Evolutionary conservation across 345 rosid species (phyloP), one percentile per base, ranked within the genome.

Genomic region (Acer negundo): DNA sequence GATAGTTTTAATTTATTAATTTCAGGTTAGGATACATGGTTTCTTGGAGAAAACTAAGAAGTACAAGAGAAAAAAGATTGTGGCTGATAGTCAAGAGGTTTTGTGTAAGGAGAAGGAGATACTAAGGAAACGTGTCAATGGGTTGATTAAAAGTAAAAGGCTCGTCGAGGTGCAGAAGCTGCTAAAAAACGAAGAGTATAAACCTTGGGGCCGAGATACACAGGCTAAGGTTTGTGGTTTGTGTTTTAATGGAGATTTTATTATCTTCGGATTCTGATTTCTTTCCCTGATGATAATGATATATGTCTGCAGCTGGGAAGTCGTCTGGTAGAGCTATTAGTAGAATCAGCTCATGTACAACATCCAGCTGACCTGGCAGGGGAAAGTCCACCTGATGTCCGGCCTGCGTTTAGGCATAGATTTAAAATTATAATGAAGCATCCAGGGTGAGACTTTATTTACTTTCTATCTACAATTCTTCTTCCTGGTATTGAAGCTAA

Each of bases 191-290:
- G 96, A 91, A 77, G 94, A 90, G 75, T 65, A 53, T 63, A 83
- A 89, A 89, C 94, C 94, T 71, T 95, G 99, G 99, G 90, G 91
- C 75, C 85, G 96, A 77, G 97, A 84, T 80, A 86, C 86, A 73
- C 98, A 92, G 80, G 98, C 98, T 69, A 92, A 92, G 98, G 99
- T 95, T 70, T 80, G 86, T 79, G 59, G 99, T 93, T 68, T 80
- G 86, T 79, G 59, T 67, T 79, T 15, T 75, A 12, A 19, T 44
- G 22, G 62, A 22, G 55, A n/a, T 13, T 46, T 72, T 17, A 2
- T 16, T 69, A n/a, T 51, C 66, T 82, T 73, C 46, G 19, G 20
- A 15, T 53, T 24, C 23, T 49, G 10, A 47, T 51, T 62, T 68
- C 20, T 19, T 17, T 22, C 16, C 10, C 22, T 67, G 17, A 6